Evolutionary conservation across 805 yeast species (phyloP).

Genomic region (Starmerella ratchasimensis): DNA sequence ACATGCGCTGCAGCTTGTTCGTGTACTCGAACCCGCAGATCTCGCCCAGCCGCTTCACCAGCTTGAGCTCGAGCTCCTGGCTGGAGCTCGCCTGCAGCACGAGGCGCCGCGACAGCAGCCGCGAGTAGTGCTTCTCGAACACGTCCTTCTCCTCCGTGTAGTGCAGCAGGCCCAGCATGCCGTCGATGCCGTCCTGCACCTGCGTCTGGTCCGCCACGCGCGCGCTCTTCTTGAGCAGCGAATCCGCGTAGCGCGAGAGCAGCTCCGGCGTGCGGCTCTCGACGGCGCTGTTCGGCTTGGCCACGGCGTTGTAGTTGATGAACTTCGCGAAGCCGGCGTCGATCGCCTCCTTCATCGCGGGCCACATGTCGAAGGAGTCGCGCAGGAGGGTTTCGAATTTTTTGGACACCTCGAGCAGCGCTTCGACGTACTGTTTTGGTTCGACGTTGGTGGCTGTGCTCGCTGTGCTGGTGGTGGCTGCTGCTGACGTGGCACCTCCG

Average conservation of each 20-base stretch:
- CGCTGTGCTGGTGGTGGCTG: neutral
- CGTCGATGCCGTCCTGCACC: slow-evolving; percentile 57
- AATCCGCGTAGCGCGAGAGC: slow-evolving; percentile 79
- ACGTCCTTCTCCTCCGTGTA: slow-evolving; percentile 89
- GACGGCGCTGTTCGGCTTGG: slow-evolving; percentile 32
- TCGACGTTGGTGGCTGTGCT: slow-evolving; percentile 29
- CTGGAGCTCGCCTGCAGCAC: slow-evolving; percentile 76
- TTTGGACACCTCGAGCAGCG: slow-evolving; percentile 55
- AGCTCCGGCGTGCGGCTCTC: slow-evolving; percentile 81
- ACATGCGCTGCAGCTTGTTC: slow-evolving; percentile 87
- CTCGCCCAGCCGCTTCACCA: slow-evolving; percentile 73
- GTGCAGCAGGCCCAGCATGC: slow-evolving; percentile 73
- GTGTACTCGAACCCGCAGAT: slow-evolving; percentile 89
- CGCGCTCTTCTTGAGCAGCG: slow-evolving; percentile 51
- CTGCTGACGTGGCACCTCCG: neutral
- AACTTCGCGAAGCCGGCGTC: slow-evolving; percentile 79
- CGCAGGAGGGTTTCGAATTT: slow-evolving; percentile 53
- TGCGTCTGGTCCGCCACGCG: slow-evolving; percentile 53
- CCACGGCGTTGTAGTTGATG: slow-evolving; percentile 71
- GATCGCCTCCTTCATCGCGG: slow-evolving; percentile 70
- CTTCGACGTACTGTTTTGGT: slow-evolving; percentile 69
- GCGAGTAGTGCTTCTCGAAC: slow-evolving; percentile 83
- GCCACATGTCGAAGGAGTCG: slow-evolving; percentile 55
- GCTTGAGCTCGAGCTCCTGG: slow-evolving; percentile 69
- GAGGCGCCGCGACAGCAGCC: slow-evolving; percentile 75